phyloP scores from a whole-genome alignment of 2,329 filamentous ascomycete genomes.

The Aspergillus versicolor region DNA sequence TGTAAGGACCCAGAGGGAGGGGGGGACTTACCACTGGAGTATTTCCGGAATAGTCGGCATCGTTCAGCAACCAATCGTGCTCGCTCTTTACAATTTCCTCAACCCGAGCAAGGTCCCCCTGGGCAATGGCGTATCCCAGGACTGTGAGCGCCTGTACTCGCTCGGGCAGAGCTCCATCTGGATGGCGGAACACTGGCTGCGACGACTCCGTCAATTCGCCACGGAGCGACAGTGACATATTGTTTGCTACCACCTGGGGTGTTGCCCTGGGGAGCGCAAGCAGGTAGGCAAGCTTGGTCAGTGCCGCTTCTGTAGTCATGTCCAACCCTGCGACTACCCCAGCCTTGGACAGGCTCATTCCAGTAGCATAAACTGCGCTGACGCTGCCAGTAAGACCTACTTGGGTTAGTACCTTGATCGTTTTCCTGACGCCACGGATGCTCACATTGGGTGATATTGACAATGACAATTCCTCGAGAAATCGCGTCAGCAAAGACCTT shows the following conservation, averaged over 20 bases:
- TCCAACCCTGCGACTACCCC: conserved; percentile 89
- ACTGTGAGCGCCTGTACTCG: conserved; percentile 68
- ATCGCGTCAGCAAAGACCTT: conserved; percentile 76
- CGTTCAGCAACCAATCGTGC: conserved; percentile 67
- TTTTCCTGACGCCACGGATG: conserved; percentile 38
- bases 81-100: conserved; percentile 67
- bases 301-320: conserved; percentile 83
- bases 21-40: conserved; percentile 51
- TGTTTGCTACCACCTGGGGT: conserved; percentile 63
- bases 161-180: conserved; percentile 57
- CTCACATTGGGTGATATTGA: conserved; percentile 89
- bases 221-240: conserved; percentile 73
- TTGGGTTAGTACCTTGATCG: conserved; percentile 19
- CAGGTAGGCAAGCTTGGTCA: conserved; percentile 87
- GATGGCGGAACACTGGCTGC: conserved; percentile 73
- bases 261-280: conserved; percentile 67
- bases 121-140: conserved; percentile 76
- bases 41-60: conserved; percentile 78
- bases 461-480: conserved; percentile 75
- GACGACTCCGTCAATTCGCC: conserved; percentile 82
- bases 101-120: conserved; percentile 66
- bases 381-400: conserved; percentile 65
- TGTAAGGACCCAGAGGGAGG: not conserved
- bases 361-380: conserved; percentile 74
- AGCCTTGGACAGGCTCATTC: conserved; percentile 73